Base-by-base conservation (phyloP, 129 eudicot genomes). In the Erigeron canadensis region DNA sequence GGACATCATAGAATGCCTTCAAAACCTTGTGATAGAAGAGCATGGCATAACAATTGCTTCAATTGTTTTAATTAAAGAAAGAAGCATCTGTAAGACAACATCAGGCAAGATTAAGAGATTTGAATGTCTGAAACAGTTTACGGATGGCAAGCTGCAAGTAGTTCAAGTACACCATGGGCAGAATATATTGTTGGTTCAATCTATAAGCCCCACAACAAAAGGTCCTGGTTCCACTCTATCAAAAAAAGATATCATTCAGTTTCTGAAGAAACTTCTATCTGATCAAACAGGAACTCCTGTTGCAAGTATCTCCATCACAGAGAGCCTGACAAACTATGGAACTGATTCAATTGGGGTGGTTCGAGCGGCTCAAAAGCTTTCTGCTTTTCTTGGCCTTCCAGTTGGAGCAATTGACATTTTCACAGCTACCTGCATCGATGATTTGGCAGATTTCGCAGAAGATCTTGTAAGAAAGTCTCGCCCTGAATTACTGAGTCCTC, bases 371-470 rank as follows among this genome's bases (percentile, higher is more conserved):
- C 87, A 83, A 76, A 79, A 79, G 75, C 81, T 79, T 66, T 83
- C 87, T 4, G 21, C 65, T 61, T 83, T 75, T 54, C 79, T 83
- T 2, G 81, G 79, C 8, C 21, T 57, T 75, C 84, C 84, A 54
- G 87, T 83, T 1, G 87, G 87, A 7, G 87, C 87, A 5, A 79
- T 83, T 5, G 87, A 83, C 64, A 83, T 83, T 15, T 83, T 83
- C 70, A 83, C 87, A 21, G 87, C 87, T 45, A 83, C 87, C 0
- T 83, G 84, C 75, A 83, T 83, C 39, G 87, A 75, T 19, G 87
- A 83, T 63, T 53, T 83, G 40, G 87, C 87, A 75, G 79, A 79
- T 67, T 83, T 83, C 54, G 79, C 81, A 0, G 76, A 75, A 77
- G 73, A 54, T 66, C 79, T 83, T 42, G 15, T 83, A 18, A 55